phyloP scores from a whole-genome alignment of 2,329 filamentous ascomycete genomes.

The Taxawa tesnikishii region DNA sequence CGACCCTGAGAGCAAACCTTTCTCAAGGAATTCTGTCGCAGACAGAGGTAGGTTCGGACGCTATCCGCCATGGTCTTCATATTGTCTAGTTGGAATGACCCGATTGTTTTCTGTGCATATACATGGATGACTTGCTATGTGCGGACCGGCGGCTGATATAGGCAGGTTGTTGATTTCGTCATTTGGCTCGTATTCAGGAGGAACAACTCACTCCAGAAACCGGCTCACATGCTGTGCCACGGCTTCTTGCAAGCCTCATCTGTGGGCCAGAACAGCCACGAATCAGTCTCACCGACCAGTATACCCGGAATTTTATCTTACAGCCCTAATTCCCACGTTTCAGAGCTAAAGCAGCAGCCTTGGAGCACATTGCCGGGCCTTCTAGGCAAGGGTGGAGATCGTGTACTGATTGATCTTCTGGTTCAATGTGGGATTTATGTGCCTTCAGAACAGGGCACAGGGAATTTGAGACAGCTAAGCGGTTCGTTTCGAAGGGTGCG shows the following conservation, averaged over 20 bases:
- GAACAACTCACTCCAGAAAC: conserved; percentile 35
- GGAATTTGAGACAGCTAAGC: conserved; percentile 67
- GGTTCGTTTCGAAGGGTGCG: no score
- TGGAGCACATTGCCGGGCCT: conserved; percentile 69
- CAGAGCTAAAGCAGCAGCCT: conserved; percentile 51
- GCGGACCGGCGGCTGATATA: conserved; percentile 22
- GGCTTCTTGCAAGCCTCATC: conserved; percentile 52
- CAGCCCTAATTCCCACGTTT: conserved; percentile 58
- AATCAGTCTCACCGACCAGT: conserved; percentile 24
- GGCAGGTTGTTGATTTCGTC: conserved; percentile 35
- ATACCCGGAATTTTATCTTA: conserved; percentile 56
- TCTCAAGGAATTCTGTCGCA: conserved; percentile 24
- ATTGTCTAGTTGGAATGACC: conserved; percentile 10
- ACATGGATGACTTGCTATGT: no score
- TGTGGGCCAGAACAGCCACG: conserved; percentile 15
- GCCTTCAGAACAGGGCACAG: conserved; percentile 43
- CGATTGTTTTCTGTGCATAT: conserved; percentile 37
- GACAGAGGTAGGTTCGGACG: conserved; percentile 26
- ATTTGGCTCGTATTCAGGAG: conserved; percentile 66
- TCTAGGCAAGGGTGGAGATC: conserved; percentile 62
- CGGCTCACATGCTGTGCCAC: conserved; percentile 70
- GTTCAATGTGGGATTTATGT: conserved; percentile 67
- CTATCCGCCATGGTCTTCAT: conserved; percentile 2
- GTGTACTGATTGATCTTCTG: conserved; percentile 65
- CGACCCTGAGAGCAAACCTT: conserved; percentile 16